phyloP scores from a whole-genome alignment of 1,284 basidiomycete species.

The Leccinum huronense region DNA sequence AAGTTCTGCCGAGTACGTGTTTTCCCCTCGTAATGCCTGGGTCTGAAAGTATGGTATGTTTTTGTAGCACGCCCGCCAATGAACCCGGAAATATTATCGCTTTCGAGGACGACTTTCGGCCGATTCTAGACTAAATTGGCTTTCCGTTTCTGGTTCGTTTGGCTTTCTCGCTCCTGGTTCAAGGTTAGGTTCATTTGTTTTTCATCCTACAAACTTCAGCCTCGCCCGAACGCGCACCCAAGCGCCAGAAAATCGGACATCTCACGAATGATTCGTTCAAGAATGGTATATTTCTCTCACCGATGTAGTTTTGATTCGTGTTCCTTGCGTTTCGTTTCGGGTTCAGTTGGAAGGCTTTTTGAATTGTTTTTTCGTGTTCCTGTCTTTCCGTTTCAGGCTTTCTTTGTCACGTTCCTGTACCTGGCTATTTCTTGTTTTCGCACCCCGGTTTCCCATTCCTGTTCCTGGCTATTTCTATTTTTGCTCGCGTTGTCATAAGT shows the following conservation, averaged over 20 bases:
- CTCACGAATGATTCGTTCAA: slow-evolving; percentile 68
- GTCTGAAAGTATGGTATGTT: too few species aligned
- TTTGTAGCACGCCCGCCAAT: background rate
- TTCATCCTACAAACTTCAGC: slow-evolving; percentile 35
- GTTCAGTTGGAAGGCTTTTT: too few species aligned
- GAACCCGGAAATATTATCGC: background rate
- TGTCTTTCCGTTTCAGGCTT: too few species aligned
- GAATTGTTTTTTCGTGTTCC: too few species aligned
- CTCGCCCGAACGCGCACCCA: slow-evolving; percentile 49
- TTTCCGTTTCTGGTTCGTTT: background rate
- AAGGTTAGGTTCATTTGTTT: too few species aligned
- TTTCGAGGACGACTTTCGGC: background rate
- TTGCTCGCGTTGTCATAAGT: too few species aligned
- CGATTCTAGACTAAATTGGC: background rate
- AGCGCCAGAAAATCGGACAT: slow-evolving; percentile 55
- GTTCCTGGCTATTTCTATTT: too few species aligned
- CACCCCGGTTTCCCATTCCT: too few species aligned
- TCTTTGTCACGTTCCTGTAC: too few species aligned
- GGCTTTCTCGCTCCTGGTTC: too few species aligned
- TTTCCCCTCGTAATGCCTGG: background rate
- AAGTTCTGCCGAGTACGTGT: background rate
- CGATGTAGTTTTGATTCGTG: slow-evolving; percentile 30
- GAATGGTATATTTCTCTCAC: slow-evolving; percentile 85
- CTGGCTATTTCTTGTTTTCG: too few species aligned
- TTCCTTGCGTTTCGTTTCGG: too few species aligned